Percentiles rank a stretch among this genome's conserved stretches.
Conservation (phyloP, 2,329 filamentous ascomycete species). For the Aspergillus quadricinctus region DNA sequence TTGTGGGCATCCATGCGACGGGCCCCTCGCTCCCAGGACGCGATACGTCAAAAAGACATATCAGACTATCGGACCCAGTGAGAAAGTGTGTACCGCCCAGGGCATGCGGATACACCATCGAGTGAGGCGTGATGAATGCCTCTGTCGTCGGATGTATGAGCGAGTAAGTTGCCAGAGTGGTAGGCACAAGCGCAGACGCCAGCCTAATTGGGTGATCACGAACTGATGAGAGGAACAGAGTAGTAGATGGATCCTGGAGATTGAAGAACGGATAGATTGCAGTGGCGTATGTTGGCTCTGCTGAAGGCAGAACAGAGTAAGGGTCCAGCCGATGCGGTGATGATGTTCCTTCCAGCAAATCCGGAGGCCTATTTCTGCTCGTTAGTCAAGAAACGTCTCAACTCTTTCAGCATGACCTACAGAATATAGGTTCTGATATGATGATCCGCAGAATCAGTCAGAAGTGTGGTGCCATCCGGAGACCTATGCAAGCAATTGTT, state of each 20-base stretch:
- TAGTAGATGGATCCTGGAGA: slow-evolving; percentile 46
- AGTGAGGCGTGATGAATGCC: slow-evolving; percentile 51
- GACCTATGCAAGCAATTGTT: slow-evolving; percentile 31
- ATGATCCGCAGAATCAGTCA: slow-evolving; percentile 51
- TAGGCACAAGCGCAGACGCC: slow-evolving; percentile 50
- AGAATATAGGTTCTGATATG: slow-evolving; percentile 52
- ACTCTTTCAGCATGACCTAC: slow-evolving; percentile 25
- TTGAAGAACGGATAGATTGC: slow-evolving; percentile 53
- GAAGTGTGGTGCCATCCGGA: slow-evolving; percentile 54
- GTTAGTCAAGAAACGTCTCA: slow-evolving; percentile 6
- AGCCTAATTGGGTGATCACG: slow-evolving; percentile 55
- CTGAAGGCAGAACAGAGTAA: slow-evolving; percentile 44
- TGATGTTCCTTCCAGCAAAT: slow-evolving; percentile 42
- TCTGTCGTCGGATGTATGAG: slow-evolving; percentile 54
- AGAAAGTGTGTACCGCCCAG: slow-evolving; percentile 50
- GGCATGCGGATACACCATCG: slow-evolving; percentile 48
- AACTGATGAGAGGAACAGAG: slow-evolving; percentile 49
- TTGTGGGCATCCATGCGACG: slow-evolving; percentile 42
- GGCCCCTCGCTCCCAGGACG: slow-evolving; percentile 46
- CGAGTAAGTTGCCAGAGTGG: slow-evolving; percentile 50
- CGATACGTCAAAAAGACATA: slow-evolving; percentile 54
- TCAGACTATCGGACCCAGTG: slow-evolving; percentile 51
- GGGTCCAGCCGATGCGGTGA: slow-evolving; percentile 38
- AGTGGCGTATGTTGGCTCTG: slow-evolving; percentile 51
- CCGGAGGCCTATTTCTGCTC: slow-evolving; percentile 36